Evolutionary conservation across 305 asterid species (phyloP).

Genomic region (Andrographis paniculata): DNA sequence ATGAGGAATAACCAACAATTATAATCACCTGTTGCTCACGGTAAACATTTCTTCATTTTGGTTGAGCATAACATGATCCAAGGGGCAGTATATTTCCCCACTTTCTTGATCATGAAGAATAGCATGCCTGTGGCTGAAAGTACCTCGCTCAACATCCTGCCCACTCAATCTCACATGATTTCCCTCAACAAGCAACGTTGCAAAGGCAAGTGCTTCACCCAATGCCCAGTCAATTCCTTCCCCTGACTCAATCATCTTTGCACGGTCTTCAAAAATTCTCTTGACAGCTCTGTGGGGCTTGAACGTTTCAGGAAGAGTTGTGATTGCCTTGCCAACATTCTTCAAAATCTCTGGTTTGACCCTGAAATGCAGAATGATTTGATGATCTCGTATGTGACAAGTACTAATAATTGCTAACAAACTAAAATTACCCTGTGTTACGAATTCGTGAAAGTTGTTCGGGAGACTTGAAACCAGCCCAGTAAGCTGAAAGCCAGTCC

Average conservation of each 20-base stretch:
- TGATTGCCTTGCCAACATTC: conserved; percentile 84
- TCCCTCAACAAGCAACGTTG: conserved; percentile 87
- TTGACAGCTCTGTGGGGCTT: conserved; percentile 83
- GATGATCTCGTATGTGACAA: conserved; percentile 4
- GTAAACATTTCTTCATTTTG: conserved; percentile 94
- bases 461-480: conserved; percentile 90
- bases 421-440: conserved; percentile 60
- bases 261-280: conserved; percentile 75
- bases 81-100: conserved; percentile 69
- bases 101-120: conserved; percentile 89
- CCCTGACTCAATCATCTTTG: conserved; percentile 84
- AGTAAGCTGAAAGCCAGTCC: conserved; percentile 98
- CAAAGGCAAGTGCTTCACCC: conserved; percentile 94
- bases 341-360: conserved; percentile 88
- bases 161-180: conserved; percentile 97
- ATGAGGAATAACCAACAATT: too few species aligned
- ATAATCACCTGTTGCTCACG: conserved; percentile 83
- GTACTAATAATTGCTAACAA: conserved; percentile 5
- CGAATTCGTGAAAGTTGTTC: conserved; percentile 83
- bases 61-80: conserved; percentile 73
- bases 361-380: conserved; percentile 31
- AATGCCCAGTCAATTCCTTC: conserved; percentile 98
- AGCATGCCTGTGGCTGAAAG: conserved; percentile 91
- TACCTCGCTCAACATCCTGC: conserved; percentile 95
- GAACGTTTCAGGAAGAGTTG: conserved; percentile 68